Conservation (phyloP, 805 yeast genomes). For the Wickerhamomyces kurtzmanii region DNA sequence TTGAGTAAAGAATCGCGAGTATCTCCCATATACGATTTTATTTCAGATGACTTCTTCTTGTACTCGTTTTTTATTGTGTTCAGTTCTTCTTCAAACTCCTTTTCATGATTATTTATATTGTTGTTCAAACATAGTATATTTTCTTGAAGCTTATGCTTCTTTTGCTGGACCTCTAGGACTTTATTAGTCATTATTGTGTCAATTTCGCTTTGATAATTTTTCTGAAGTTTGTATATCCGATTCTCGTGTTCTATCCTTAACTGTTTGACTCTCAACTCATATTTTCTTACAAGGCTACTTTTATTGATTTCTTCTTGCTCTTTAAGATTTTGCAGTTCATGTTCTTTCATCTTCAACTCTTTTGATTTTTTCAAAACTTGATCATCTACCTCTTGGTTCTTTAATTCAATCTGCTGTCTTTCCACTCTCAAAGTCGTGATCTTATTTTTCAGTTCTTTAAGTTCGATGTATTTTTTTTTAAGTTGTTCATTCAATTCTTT, state of each 20-base stretch:
- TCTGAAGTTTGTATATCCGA: slow-evolving; percentile 22
- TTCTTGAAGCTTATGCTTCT: slow-evolving; percentile 16
- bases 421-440: slow-evolving; percentile 25
- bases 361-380: slow-evolving; percentile 7
- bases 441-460: slow-evolving; percentile 10
- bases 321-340: slow-evolving; percentile 20
- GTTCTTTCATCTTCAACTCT: slow-evolving; percentile 18
- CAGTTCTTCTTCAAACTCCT: slow-evolving; percentile 7
- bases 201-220: slow-evolving; percentile 24
- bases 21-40: slow-evolving; percentile 15
- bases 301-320: slow-evolving; percentile 17
- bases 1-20: slow-evolving; percentile 4
- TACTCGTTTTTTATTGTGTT: slow-evolving; percentile 13
- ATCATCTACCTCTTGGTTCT: slow-evolving; percentile 21
- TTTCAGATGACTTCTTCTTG: slow-evolving; percentile 14
- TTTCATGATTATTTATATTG: slow-evolving; percentile 14
- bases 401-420: slow-evolving; percentile 26
- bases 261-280: slow-evolving; percentile 22
- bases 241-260: slow-evolving; percentile 25
- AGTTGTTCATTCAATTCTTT: slow-evolving; percentile 6
- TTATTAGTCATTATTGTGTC: slow-evolving; percentile 26
- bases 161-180: slow-evolving; percentile 19
- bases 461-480: slow-evolving; percentile 11
- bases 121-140: slow-evolving; percentile 21
- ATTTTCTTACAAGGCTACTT: slow-evolving; percentile 14